Evolutionary conservation across 148 eudicot genomes (phyloP).

Genomic region (Cornus suecica): DNA sequence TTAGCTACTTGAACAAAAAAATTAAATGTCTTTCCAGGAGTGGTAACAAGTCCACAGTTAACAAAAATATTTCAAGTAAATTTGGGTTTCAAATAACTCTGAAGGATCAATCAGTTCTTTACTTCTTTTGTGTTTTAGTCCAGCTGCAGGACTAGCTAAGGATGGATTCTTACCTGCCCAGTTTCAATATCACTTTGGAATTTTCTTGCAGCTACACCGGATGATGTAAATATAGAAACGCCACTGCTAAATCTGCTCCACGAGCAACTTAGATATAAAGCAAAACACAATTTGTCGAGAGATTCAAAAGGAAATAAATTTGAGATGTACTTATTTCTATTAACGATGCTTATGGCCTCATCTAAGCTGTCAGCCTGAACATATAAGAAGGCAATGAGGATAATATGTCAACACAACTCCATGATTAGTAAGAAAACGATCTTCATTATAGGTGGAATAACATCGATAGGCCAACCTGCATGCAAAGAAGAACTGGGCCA

Average conservation of each 20-base stretch:
- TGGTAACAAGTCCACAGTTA: background rate
- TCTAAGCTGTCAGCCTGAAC: constrained; percentile 59
- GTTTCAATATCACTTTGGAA: constrained; percentile 57
- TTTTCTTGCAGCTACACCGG: constrained; percentile 56
- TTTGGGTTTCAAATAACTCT: background rate
- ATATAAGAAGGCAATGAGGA: background rate
- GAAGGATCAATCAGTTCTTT: background rate
- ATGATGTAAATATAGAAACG: constrained; percentile 63
- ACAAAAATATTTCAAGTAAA: background rate
- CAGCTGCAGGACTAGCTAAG: background rate
- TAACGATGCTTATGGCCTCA: constrained; percentile 55
- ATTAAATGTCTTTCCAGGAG: background rate
- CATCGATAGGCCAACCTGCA: constrained; percentile 39
- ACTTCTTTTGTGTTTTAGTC: background rate
- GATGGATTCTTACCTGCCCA: constrained; percentile 44
- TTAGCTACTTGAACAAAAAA: too few relatives aligned
- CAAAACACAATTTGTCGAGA: background rate
- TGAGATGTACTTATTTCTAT: constrained; percentile 44
- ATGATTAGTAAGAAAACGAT: background rate
- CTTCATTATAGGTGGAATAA: background rate
- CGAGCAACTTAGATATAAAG: constrained; percentile 13
- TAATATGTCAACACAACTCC: background rate
- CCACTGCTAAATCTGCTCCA: constrained; percentile 49
- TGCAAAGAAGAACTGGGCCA: constrained; percentile 77
- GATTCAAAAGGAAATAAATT: background rate